Evolutionary conservation across 495 filamentous ascomycete species (phyloP).

Genomic region (Penicillium lagena): DNA sequence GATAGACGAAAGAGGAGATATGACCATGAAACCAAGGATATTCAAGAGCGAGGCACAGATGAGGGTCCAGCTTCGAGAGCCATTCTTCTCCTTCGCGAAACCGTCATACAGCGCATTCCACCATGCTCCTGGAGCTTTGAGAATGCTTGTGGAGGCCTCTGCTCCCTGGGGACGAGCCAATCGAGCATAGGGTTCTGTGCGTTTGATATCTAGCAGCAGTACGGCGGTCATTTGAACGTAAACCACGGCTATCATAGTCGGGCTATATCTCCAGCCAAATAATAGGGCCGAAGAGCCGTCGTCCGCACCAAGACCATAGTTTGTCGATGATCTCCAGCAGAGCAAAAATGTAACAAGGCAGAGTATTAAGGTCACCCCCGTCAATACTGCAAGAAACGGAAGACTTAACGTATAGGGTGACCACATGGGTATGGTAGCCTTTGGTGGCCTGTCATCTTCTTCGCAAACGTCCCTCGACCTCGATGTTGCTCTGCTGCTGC

Average conservation of each 20-base stretch:
- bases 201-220: constrained; percentile 22
- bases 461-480: too few relatives aligned
- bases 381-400: too few relatives aligned
- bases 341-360: constrained; percentile 8
- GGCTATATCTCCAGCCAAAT: constrained; percentile 26
- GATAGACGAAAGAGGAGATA: constrained; percentile 29
- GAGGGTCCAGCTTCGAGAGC: constrained; percentile 20
- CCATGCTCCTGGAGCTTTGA: constrained; percentile 15
- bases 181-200: constrained; percentile 27
- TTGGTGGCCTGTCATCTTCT: too few relatives aligned
- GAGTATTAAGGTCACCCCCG: background rate
- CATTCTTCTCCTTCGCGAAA: constrained; percentile 16
- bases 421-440: too few relatives aligned
- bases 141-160: constrained; percentile 13
- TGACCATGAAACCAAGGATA: constrained; percentile 23
- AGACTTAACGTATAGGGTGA: too few relatives aligned
- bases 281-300: constrained; percentile 19
- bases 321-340: constrained; percentile 13
- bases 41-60: constrained; percentile 22
- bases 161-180: constrained; percentile 22
- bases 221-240: constrained; percentile 21
- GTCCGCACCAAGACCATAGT: constrained; percentile 20
- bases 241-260: constrained; percentile 26
- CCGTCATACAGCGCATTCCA: constrained; percentile 20
- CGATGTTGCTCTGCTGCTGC: too few relatives aligned